Conservation (phyloP, 495 filamentous ascomycete species). For the Oidiodendron maius region DNA sequence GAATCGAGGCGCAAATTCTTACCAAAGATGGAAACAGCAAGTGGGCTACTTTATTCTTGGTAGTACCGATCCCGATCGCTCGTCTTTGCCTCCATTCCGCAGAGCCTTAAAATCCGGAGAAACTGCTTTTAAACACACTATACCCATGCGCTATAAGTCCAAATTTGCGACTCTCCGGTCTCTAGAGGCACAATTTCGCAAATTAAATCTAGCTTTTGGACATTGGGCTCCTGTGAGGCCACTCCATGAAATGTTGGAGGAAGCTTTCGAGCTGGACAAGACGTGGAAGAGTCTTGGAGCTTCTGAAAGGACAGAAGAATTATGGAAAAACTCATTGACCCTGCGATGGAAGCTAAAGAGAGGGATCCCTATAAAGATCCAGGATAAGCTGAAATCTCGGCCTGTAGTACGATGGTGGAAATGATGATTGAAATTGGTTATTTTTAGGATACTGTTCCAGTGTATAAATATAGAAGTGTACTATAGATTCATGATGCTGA, state of each 20-base stretch:
- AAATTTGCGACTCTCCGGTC: background rate
- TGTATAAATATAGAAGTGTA: no score
- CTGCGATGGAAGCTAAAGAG: background rate
- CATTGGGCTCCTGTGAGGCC: slow-evolving; percentile 1
- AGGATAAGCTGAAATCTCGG: background rate
- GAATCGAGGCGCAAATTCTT: background rate
- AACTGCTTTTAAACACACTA: background rate
- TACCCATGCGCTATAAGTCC: background rate
- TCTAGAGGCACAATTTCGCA: background rate
- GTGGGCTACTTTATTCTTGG: background rate
- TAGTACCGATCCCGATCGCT: background rate
- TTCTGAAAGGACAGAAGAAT: background rate
- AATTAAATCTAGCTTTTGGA: background rate
- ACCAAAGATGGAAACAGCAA: background rate
- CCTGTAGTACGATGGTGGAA: no score
- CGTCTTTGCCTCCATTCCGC: background rate
- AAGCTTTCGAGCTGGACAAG: slow-evolving; percentile 5
- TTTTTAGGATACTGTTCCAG: no score
- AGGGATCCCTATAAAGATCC: background rate
- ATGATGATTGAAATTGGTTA: no score
- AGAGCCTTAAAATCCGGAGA: background rate
- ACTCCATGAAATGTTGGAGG: slow-evolving; percentile 4
- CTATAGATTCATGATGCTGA: no score
- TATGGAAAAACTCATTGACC: background rate
- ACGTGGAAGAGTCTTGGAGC: slow-evolving; percentile 1